Base-by-base conservation (phyloP, 2,329 filamentous ascomycete species). In the Ophiostoma fasciatum region DNA sequence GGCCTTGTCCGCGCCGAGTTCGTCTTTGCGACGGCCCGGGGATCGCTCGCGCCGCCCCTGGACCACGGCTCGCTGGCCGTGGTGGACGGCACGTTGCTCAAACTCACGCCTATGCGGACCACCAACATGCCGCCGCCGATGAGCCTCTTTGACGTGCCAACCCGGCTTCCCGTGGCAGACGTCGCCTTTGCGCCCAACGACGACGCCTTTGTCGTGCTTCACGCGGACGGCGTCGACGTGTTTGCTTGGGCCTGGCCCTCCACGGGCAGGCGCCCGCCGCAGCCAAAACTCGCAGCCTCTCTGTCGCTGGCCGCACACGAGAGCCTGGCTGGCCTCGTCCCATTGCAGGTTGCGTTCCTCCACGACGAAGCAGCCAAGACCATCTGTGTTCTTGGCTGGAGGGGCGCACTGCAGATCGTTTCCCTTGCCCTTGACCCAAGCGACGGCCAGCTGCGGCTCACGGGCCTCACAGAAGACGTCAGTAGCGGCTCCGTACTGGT, bases 51-150 rank as follows among this genome's bases (percentile, higher is more conserved):
- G 3, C 68, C 77, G 10, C 84, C 85, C 1, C 54, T 81, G 42
- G 88, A 96, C 55, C 68, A 75, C 50, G 88, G 87, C 20, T 66
- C 78, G 13, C 75, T 92, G 28, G 81, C 77, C 9, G 85, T 93
- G 5, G 74, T 94, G 28, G 90, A 96, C 54, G 90, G 90, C 13
- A 70, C 60, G 32, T 71, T 52, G 4, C 57, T 96, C 40, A 93
- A 92, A 52, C 56, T 96, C 31, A 96, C 90, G 0, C 84, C 90
- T 1, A 68, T 98, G 45, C 70, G 82, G 43, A 68, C 78, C 33
- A 81, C 84, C 11, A 93, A 90, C 48, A 68, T 94, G 4, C 90
- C 90, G 18, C 90, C 90, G 20, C 90, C 90, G 1, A 94, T 96
- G 85, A 75, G 84, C 13, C 66, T 88, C 43, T 80, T 80, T 45